phyloP scores from a whole-genome alignment of 2,329 filamentous ascomycete genomes.

The Furcasterigmium furcatum region DNA sequence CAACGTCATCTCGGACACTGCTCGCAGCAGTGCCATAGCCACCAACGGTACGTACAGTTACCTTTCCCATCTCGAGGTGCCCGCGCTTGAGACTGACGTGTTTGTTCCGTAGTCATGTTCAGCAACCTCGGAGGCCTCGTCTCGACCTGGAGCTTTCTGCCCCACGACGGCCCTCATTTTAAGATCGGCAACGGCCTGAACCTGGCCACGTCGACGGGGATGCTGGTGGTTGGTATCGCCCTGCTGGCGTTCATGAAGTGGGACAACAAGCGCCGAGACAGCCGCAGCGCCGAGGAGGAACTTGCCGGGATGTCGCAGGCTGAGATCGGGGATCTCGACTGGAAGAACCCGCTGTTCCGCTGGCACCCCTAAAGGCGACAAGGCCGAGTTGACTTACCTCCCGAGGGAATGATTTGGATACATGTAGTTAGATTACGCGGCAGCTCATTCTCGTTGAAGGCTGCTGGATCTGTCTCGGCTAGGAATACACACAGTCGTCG shows the following conservation, averaged over 20 bases:
- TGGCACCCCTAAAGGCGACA: too few species aligned
- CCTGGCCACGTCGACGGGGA: conserved; percentile 4
- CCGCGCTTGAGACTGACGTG: too few species aligned
- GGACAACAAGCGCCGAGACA: conserved; percentile 11
- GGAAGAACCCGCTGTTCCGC: conserved; percentile 13
- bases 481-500: too few species aligned
- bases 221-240: conserved; percentile 4
- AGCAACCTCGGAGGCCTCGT: conserved; percentile 13
- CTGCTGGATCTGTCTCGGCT: too few species aligned
- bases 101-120: too few species aligned
- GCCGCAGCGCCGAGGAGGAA: conserved; percentile 5
- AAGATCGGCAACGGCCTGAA: conserved; percentile 13
- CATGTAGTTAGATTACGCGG: too few species aligned
- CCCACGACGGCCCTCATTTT: conserved; percentile 10
- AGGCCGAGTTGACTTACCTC: too few species aligned
- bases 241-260: conserved; percentile 10
- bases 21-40: conserved; percentile 58
- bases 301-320: conserved; percentile 5
- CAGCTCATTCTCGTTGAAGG: too few species aligned
- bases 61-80: too few species aligned
- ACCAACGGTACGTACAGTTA: too few species aligned
- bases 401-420: too few species aligned
- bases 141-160: conserved; percentile 12
- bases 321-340: conserved; percentile 9
- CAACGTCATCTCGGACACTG: conserved; percentile 67